phyloP scores from a whole-genome alignment of 192 early-diverging fungal genomes.

The Phycomyces blakesleeanus region DNA sequence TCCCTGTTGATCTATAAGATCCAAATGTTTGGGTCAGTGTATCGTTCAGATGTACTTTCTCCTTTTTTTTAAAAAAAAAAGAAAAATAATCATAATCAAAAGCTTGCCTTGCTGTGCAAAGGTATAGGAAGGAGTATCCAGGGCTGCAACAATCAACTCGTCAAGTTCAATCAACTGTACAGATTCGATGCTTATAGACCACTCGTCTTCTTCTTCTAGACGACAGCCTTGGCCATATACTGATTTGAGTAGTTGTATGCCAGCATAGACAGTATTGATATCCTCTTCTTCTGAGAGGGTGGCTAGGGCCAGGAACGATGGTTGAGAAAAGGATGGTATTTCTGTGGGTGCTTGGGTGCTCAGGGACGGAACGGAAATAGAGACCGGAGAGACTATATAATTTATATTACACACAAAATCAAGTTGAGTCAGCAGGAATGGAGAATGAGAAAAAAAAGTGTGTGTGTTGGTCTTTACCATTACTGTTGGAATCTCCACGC shows the following conservation, averaged over 20 bases:
- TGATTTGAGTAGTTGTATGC: conserved; percentile 14
- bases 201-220: conserved; percentile 20
- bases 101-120: conserved; percentile 38
- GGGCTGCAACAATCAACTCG: conserved; percentile 60
- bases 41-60: conserved; percentile 33
- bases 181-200: conserved; percentile 25
- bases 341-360: too few species aligned
- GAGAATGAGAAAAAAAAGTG: too few species aligned
- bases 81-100: conserved; percentile 24
- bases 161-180: conserved; percentile 52
- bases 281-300: background rate
- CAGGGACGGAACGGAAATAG: too few species aligned
- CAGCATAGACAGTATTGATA: conserved; percentile 9
- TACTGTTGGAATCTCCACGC: too few species aligned
- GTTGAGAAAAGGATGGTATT: too few species aligned
- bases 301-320: too few species aligned
- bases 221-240: conserved; percentile 23
- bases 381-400: too few species aligned
- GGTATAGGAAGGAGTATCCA: conserved; percentile 48
- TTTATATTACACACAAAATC: too few species aligned
- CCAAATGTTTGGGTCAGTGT: conserved; percentile 23
- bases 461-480: too few species aligned
- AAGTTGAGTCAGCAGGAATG: too few species aligned
- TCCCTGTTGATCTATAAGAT: conserved; percentile 14
- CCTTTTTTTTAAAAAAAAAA: conserved; percentile 16